Conservation (phyloP, 106 monocot species). For the Narthecium ossifragum region DNA sequence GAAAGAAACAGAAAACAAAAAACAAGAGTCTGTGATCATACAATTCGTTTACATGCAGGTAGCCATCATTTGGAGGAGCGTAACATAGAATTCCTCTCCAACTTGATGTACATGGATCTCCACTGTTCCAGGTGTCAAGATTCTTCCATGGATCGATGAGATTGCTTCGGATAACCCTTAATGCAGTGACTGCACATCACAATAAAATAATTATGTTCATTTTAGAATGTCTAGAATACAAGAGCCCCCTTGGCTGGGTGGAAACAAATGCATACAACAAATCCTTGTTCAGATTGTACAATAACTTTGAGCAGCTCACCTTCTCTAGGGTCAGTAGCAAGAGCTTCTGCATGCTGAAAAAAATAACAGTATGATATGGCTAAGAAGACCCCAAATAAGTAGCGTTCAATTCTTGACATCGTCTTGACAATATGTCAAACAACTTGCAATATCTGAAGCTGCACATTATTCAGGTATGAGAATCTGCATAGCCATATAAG, state of each 20-base stretch:
- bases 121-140: constrained; percentile 46
- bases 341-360: constrained; percentile 19
- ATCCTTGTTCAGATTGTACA: background rate
- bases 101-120: constrained; percentile 57
- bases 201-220: constrained; percentile 1
- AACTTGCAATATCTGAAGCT: background rate
- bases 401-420: constrained; percentile 6
- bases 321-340: constrained; percentile 44
- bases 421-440: background rate
- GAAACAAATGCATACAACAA: background rate
- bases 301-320: constrained; percentile 18
- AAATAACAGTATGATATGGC: constrained; percentile 17
- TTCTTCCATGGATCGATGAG: constrained; percentile 43
- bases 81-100: constrained; percentile 49
- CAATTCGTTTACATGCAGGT: constrained; percentile 49
- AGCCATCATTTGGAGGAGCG: constrained; percentile 16
- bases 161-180: constrained; percentile 28
- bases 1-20: background rate
- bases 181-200: constrained; percentile 32
- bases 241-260: too few species aligned
- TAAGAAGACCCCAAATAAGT: constrained; percentile 1
- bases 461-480: background rate
- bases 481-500: too few species aligned
- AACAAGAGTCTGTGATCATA: constrained; percentile 18
- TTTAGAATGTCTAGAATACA: background rate